A percentile compares a stretch with the other conserved stretches of the same genome.
Evolutionary conservation across 306 rosid species (phyloP).

Genomic region (Pyrus bretschneideri): DNA sequence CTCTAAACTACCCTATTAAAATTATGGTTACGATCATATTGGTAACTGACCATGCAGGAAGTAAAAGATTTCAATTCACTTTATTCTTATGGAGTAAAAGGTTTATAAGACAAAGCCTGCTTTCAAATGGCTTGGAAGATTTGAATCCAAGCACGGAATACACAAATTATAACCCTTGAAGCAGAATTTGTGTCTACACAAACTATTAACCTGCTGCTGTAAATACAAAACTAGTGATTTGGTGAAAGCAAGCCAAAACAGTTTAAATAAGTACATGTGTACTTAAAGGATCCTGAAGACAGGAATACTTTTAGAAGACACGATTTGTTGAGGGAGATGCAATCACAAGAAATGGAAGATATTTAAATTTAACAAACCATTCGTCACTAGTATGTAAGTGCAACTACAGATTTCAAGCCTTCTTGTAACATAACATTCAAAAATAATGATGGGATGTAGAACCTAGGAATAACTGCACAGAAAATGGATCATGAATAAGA

Average conservation of each 20-base stretch:
- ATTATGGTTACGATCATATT: background rate
- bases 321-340: background rate
- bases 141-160: background rate
- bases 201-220: background rate
- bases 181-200: background rate
- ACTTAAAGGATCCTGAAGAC: background rate
- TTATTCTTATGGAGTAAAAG: background rate
- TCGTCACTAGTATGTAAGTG: background rate
- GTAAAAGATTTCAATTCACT: background rate
- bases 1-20: background rate
- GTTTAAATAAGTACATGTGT: background rate
- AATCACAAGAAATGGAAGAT: background rate
- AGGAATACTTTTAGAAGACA: background rate
- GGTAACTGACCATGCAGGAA: background rate
- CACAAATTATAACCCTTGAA: background rate
- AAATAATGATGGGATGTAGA: background rate
- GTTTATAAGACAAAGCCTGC: background rate
- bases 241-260: background rate
- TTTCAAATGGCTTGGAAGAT: background rate
- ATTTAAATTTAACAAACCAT: background rate
- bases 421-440: background rate
- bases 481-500: constrained; percentile 1
- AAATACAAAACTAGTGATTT: background rate
- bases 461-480: constrained; percentile 1
- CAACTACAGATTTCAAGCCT: background rate